phyloP scores from a whole-genome alignment of 2,329 filamentous ascomycete species.

The Ceratocystis huliohia region DNA sequence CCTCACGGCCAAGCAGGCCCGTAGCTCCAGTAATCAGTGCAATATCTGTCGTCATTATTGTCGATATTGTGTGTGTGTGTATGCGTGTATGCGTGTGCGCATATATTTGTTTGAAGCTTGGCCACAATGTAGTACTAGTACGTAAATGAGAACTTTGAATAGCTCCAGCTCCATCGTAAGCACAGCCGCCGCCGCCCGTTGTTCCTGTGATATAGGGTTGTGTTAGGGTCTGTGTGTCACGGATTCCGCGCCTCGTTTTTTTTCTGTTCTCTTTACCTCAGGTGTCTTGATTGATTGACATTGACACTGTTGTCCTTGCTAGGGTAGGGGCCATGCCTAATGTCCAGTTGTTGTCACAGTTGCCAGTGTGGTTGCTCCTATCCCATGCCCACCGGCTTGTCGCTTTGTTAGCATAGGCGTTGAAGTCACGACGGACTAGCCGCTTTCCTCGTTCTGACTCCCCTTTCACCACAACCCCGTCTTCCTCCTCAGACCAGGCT shows the following conservation, averaged over 20 bases:
- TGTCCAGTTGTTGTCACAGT: background rate
- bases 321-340: too few relatives aligned
- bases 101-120: background rate
- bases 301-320: too few relatives aligned
- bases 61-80: background rate
- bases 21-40: constrained; percentile 75
- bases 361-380: background rate
- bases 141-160: too few relatives aligned
- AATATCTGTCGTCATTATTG: constrained; percentile 23
- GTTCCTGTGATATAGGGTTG: too few relatives aligned
- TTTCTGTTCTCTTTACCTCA: too few relatives aligned
- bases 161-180: too few relatives aligned
- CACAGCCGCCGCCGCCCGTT: too few relatives aligned
- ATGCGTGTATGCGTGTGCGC: background rate
- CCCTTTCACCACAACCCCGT: background rate
- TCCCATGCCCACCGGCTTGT: background rate
- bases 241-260: too few relatives aligned
- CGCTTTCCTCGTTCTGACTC: background rate
- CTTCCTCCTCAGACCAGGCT: background rate
- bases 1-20: constrained; percentile 69
- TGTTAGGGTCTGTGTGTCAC: too few relatives aligned
- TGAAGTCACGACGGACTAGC: background rate
- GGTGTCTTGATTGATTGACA: too few relatives aligned
- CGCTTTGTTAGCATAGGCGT: background rate
- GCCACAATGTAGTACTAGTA: background rate